phyloP scores from a whole-genome alignment of 1,284 basidiomycete species.

The Malassezia obtusa region DNA sequence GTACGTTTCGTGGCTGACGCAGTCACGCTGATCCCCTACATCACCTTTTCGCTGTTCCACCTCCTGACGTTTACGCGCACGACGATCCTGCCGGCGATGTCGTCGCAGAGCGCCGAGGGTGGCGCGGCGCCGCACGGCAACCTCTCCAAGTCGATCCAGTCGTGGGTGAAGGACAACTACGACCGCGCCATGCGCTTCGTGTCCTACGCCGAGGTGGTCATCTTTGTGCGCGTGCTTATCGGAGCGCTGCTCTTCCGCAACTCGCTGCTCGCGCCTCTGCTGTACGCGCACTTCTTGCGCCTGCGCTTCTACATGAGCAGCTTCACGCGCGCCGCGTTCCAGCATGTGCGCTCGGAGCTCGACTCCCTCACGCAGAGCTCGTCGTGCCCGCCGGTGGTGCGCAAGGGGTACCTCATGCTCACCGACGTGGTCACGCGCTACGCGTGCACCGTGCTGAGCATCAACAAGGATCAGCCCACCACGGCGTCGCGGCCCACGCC shows the following conservation, averaged over 20 bases:
- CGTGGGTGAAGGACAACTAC: conserved; percentile 48
- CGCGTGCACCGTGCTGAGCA: conserved; percentile 38
- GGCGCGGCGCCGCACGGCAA: conserved; percentile 16
- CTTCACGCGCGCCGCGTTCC: conserved; percentile 44
- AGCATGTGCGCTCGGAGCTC: conserved; percentile 34
- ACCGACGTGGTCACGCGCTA: conserved; percentile 41
- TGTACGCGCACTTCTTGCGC: conserved; percentile 44
- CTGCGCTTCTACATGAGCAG: conserved; percentile 46
- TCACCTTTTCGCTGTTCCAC: conserved; percentile 48
- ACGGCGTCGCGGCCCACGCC: conserved; percentile 1
- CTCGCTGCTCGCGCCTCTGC: conserved; percentile 39
- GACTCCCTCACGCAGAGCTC: conserved; percentile 35
- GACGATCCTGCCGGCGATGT: conserved; percentile 31
- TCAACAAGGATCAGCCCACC: conserved; percentile 21
- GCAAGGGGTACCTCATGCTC: conserved; percentile 40
- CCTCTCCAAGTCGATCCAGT: conserved; percentile 38
- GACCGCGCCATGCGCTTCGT: conserved; percentile 49
- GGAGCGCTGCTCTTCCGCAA: conserved; percentile 45
- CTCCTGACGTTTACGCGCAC: conserved; percentile 41
- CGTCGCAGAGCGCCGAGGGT: conserved; percentile 24
- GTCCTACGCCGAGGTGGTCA: conserved; percentile 45
- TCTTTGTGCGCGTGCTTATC: conserved; percentile 43
- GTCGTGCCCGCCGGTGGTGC: conserved; percentile 36
- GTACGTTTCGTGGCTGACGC: conserved; percentile 15
- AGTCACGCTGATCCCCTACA: conserved; percentile 46